Evolutionary conservation across 352 stramenopile species (phyloP), one percentile per base, ranked within the genome.

Genomic region (Globisporangium nunn): DNA sequence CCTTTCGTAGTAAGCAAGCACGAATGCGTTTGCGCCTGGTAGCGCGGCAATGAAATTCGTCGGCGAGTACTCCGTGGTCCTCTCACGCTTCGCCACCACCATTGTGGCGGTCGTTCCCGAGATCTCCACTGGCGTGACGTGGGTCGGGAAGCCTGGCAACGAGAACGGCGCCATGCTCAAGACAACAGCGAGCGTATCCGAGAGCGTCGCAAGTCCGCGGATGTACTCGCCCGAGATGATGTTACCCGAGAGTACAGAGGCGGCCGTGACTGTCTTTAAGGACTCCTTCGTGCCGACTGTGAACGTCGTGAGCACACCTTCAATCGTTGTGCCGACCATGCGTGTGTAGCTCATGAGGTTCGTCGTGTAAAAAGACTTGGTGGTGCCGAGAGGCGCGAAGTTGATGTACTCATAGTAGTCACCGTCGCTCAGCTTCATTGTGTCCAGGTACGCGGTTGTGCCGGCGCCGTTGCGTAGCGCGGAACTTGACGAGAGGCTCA

Each of bases 401-500:
- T 86, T 77, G 48, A 88, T 61, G 58, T 77, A 88, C 52, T 64
- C 63, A 10, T 64, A 59, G 15, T 56, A 57, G 17, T 57, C 51
- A 0, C 29, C 43, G 44, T 57, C 59, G 4, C 15, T 63, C 6
- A 86, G 58, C 18, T 59, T 67, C 29, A 70, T 29, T 39, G 58
- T 63, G 53, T 75, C 61, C 31, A 89, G 52, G 68, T 91, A 91
- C 4, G 74, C 76, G 1, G 81, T 87, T 18, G 78, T 91, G 31
- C 81, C 78, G 12, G 81, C 78, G 23, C 81, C 76, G 12, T 72
- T 75, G 60, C 76, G 74, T 3, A 89, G 58, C 15, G 54, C 45
- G 10, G 62, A 71, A 23, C 67, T 56, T 7, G 29, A 66, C 46
- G 61, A 66, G 47, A 77, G 72, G 31, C 72, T 81, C 46, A 88